Percentiles rank a stretch among this genome's conserved stretches.
Conservation (phyloP, 768 basidiomycete species). For the Tulasnella calospora region DNA sequence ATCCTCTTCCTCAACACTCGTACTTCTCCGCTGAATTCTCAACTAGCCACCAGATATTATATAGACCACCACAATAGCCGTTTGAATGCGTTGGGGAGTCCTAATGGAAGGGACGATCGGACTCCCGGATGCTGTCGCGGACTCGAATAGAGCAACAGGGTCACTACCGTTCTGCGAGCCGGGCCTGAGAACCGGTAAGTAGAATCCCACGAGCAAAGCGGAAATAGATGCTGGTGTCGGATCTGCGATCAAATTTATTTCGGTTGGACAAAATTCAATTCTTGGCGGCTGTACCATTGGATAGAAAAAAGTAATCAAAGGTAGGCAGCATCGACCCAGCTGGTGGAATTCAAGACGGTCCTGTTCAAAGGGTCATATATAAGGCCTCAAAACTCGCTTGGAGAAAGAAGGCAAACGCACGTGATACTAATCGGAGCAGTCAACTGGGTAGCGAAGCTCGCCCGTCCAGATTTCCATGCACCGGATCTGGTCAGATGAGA, state of each 20-base stretch:
- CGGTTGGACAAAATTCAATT: neutral
- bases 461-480: conserved; percentile 29
- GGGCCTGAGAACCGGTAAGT: neutral
- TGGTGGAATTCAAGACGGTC: conserved; percentile 24
- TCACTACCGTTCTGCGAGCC: neutral
- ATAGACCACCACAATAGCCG: conserved; percentile 17
- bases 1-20: neutral
- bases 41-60: neutral
- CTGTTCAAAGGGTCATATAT: neutral
- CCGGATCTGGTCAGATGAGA: conserved; percentile 23
- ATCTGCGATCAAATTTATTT: neutral
- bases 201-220: no score
- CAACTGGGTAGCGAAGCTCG: conserved; percentile 34
- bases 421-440: conserved; percentile 21
- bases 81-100: neutral
- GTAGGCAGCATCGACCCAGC: conserved; percentile 22
- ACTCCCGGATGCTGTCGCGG: conserved; percentile 1
- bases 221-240: no score
- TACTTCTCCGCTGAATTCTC: neutral
- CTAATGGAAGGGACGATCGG: neutral
- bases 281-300: neutral
- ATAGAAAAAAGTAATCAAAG: conserved; percentile 14
- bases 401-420: neutral
- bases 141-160: neutral
- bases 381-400: neutral